Evolutionary conservation across 1,284 basidiomycete species (phyloP), one percentile per base, ranked within the genome.

Genomic region (Amylostereum chailletii): DNA sequence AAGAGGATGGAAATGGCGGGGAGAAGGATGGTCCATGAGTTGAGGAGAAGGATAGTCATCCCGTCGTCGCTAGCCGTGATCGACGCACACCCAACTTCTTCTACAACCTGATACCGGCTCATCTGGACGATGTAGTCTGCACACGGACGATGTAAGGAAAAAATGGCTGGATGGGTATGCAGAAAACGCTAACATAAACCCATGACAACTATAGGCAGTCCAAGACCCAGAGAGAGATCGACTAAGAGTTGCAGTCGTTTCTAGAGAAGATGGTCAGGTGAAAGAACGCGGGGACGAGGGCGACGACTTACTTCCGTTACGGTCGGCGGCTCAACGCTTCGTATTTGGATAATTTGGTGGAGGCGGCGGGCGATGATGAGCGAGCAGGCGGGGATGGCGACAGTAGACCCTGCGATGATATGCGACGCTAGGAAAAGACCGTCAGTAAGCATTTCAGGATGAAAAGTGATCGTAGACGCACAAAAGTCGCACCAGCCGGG

Each of bases 341-440:
- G 42, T 27, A 5, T 10, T 29, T 43, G 19, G 27, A 43, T 19
- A 30, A 43, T 43, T 26, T 27, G 42, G 9, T 10, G 32, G 6
- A 43, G 42, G n/a, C 42, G n/a, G n/a, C 42, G n/a, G n/a, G 42
- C 32, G 42, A 43, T 43, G 27, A 43, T 29, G 27, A 43, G 32
- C 42, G 42, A 43, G 29, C 42, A 43, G 11, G 42, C 42, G 5
- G 42, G 42, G 29, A 43, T 43, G 27, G n/a, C 42, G 29, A 43
- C 42, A 10, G 42, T 30, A 11, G 29, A 29, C 42, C 42, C 42
- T 11, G 32, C 29, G n/a, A 30, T 30, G 6, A 43, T 26, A 43
- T 43, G 42, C 27, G 27, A 30, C 42, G 42, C 42, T 43, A 31
- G 9, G 9, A 10, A 31, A 29, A 7, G 27, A 30, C 42, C 10